Conservation (phyloP, 495 filamentous ascomycete species). For the Saxispiralis lemnorum region DNA sequence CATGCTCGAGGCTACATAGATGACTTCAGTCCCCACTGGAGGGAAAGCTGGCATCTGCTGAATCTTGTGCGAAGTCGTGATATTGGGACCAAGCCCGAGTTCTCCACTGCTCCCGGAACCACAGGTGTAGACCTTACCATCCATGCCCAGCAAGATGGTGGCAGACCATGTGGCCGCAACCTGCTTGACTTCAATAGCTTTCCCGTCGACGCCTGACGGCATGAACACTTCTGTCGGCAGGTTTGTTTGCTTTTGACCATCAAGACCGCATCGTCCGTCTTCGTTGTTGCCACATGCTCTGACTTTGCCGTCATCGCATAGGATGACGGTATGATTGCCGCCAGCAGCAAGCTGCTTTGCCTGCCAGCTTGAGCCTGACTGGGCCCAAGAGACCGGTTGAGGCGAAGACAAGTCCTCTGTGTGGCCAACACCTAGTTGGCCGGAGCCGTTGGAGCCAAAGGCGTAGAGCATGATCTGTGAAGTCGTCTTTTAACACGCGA, state of each 20-base stretch:
- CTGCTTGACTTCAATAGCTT: slow-evolving; percentile 13
- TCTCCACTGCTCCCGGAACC: slow-evolving; percentile 56
- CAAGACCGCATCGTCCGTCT: slow-evolving; percentile 36
- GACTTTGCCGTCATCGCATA: slow-evolving; percentile 38
- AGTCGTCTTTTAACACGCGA: neutral
- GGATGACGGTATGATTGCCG: slow-evolving; percentile 72
- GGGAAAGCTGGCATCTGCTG: slow-evolving; percentile 42
- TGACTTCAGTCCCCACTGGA: slow-evolving; percentile 31
- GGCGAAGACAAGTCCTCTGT: slow-evolving; percentile 54
- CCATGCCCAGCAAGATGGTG: slow-evolving; percentile 37
- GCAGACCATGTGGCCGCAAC: slow-evolving; percentile 64
- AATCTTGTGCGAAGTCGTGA: slow-evolving; percentile 11
- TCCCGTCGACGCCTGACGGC: neutral
- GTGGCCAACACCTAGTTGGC: slow-evolving; percentile 69
- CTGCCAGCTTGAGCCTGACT: neutral
- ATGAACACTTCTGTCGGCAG: slow-evolving; percentile 7
- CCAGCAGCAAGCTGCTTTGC: slow-evolving; percentile 42
- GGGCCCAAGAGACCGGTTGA: slow-evolving; percentile 19
- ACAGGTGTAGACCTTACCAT: slow-evolving; percentile 36
- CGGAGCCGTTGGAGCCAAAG: slow-evolving; percentile 82
- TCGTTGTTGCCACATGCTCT: slow-evolving; percentile 45
- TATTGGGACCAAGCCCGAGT: slow-evolving; percentile 38
- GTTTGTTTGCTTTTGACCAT: slow-evolving; percentile 12
- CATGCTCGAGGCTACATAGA: slow-evolving; percentile 51
- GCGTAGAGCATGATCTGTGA: slow-evolving; percentile 38